Conservation (phyloP, 345 rosid genomes). For the Clausena lansium region DNA sequence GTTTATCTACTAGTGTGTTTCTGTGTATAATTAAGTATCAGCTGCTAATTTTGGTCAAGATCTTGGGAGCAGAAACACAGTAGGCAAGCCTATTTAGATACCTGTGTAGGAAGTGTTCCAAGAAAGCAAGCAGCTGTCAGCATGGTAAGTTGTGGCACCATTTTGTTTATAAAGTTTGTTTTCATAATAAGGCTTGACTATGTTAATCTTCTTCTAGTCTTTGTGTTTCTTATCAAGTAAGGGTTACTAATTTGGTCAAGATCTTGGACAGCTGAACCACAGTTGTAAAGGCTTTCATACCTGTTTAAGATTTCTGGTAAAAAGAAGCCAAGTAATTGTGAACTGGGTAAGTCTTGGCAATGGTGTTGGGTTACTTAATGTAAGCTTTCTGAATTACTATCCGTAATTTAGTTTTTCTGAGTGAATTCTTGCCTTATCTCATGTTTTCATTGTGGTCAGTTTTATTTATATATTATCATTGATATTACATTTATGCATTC, state of each 20-base stretch:
- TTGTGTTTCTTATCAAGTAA: not conserved
- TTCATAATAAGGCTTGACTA: not conserved
- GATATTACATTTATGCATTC: not conserved
- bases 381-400: not conserved
- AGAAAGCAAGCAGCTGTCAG: not conserved
- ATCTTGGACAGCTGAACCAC: constrained; percentile 10
- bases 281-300: not conserved
- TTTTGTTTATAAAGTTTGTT: not conserved
- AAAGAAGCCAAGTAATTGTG: not conserved
- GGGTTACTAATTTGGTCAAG: not conserved
- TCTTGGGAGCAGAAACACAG: constrained; percentile 8
- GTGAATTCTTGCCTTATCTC: not conserved
- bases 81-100: not conserved
- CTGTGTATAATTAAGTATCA: not conserved
- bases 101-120: not conserved
- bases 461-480: not conserved
- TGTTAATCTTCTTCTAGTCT: not conserved
- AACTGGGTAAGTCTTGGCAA: not conserved
- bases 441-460: not conserved
- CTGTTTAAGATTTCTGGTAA: not conserved
- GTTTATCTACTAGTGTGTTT: not conserved
- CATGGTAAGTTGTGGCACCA: not conserved
- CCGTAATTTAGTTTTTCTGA: not conserved
- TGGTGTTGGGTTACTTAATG: not conserved
- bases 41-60: constrained; percentile 1